Base-by-base conservation (phyloP, 2,329 filamentous ascomycete species). In the Penicillium sp. region DNA sequence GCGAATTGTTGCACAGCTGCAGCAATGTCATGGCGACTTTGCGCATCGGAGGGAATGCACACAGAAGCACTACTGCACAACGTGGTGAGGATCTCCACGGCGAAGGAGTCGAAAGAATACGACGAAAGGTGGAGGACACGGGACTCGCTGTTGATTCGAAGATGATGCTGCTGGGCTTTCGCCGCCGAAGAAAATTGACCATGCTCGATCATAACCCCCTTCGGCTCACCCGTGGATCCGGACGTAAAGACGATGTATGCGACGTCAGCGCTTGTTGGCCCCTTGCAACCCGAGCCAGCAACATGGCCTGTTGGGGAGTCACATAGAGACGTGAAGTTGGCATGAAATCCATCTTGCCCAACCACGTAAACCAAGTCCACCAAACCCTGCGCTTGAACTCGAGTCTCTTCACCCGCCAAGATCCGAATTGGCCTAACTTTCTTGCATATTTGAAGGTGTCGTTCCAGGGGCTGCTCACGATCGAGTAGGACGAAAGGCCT, bases 161-260 rank as follows among this genome's bases (percentile, higher is more conserved):
- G 41, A 66, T 58, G 6, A 37, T 37, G 35, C 3, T 18, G 18
- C 18, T 62, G 1, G 67, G 60, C 13, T 72, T 67, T 0, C 70
- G 67, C 5, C 80, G 64, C 0, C 73, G 71, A 9, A 39, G 36
- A 25, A 39, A 12, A 18, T 0, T 68, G 61, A 0, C 73, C 76
- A 50, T 81, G 77, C 0, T 71, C 70, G 3, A 72, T 56, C 41
- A 77, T 73, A 0, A 81, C 74, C 2, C 79, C 80, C 46, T 77
- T 77, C 0, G 76, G 75, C 37, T 70, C 70, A 41, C 72, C 73
- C 3, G 75, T 73, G 1, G 74, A 74, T 0, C 75, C 75, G 1
- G 74, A 73, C 3, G 73, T 75, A 52, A 83, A 78, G 5, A 84
- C 69, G 27, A 88, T 83, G 60, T 88, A 88, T 18, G 82, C 80